Percentiles rank a stretch among this genome's conserved stretches.
phyloP scores from a whole-genome alignment of 2,329 filamentous ascomycete genomes.

The Colletotrichum gloeosporioides region DNA sequence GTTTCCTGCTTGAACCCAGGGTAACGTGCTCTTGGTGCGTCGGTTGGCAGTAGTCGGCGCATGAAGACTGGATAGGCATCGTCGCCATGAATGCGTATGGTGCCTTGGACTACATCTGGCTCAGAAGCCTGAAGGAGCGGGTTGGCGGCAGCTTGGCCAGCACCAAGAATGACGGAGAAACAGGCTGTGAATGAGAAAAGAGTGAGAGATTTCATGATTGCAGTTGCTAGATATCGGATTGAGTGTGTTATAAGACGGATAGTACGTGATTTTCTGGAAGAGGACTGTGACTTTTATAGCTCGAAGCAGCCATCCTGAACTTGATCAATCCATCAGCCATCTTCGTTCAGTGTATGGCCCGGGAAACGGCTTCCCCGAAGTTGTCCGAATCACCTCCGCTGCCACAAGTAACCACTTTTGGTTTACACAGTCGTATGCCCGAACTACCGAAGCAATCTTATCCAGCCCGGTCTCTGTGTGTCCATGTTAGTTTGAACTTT shows the following conservation, averaged over 20 bases:
- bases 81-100: neutral
- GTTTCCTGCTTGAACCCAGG: neutral
- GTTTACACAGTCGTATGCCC: accelerated
- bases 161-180: neutral
- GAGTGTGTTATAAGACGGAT: neutral
- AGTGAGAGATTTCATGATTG: neutral
- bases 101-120: neutral
- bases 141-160: neutral
- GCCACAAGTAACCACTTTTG: accelerated
- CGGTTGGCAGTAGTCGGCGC: neutral
- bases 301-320: neutral
- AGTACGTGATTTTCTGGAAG: neutral
- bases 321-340: accelerated
- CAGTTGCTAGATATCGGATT: neutral
- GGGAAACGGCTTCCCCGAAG: neutral
- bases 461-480: accelerated
- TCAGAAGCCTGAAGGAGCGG: neutral
- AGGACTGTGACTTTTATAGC: neutral
- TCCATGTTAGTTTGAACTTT: neutral
- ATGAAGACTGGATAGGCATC: neutral
- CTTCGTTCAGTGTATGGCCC: accelerated
- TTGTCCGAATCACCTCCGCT: accelerated
- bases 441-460: neutral
- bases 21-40: neutral
- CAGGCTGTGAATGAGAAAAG: neutral